These are phyloP conservation scores for Saccharomycopsis fibuligera DNA, from an alignment of 805 yeast genomes.

Conservation along the genomic window DNA sequence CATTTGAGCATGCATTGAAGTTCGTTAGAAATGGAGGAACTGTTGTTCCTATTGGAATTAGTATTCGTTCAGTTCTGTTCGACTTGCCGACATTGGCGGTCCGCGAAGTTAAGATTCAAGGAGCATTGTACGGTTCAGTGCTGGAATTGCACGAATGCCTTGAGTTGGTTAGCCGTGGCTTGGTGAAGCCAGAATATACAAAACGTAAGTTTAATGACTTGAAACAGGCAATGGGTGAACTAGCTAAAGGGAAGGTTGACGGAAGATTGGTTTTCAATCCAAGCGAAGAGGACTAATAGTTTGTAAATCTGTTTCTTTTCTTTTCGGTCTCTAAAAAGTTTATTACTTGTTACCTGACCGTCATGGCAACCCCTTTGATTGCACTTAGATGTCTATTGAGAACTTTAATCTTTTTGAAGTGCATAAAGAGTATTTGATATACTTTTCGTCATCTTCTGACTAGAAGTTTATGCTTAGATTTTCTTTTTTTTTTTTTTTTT, in stretches of 20 bases:
- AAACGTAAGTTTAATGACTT: conserved; percentile 30
- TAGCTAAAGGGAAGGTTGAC: conserved; percentile 33
- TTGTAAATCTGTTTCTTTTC: too few relatives aligned
- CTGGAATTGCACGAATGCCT: conserved; percentile 38
- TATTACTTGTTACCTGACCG: too few relatives aligned
- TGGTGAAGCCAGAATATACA: conserved; percentile 32
- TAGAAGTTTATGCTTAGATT: too few relatives aligned
- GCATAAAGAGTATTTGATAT: too few relatives aligned
- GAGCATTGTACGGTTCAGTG: conserved; percentile 40
- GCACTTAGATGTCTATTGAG: too few relatives aligned
- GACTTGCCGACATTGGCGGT: conserved; percentile 34
- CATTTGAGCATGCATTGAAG: conserved; percentile 26
- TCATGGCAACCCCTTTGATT: too few relatives aligned
- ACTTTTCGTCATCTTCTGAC: too few relatives aligned
- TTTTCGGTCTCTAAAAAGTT: too few relatives aligned
- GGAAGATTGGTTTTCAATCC: conserved; percentile 34
- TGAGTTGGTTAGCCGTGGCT: conserved; percentile 36
- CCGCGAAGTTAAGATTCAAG: conserved; percentile 35
- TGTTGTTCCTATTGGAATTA: conserved; percentile 40
- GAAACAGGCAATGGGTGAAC: conserved; percentile 31
- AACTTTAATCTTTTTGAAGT: too few relatives aligned
- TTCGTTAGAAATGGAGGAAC: conserved; percentile 34
- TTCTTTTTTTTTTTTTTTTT: too few relatives aligned
- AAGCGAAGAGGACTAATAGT: not conserved
- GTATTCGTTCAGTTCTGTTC: conserved; percentile 29